phyloP scores from a whole-genome alignment of 805 yeast genomes.

The Candida argentea region DNA sequence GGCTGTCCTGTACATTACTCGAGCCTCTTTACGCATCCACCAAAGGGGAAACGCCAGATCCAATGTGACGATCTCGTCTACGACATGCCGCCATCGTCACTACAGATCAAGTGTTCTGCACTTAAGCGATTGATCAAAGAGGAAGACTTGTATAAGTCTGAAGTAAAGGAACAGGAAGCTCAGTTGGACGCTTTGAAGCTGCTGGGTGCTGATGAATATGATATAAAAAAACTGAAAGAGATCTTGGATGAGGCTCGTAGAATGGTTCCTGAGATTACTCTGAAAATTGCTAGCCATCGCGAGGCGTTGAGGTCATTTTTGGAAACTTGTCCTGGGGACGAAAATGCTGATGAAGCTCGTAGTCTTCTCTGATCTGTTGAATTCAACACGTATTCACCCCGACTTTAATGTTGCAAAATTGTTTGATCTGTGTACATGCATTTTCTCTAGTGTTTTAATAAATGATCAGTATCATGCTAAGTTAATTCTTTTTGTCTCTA shows the following conservation, averaged over 20 bases:
- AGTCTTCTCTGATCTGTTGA: conserved; percentile 5
- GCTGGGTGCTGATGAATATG: conserved; percentile 50
- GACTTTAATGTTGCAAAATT: too few relatives aligned
- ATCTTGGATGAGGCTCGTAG: conserved; percentile 28
- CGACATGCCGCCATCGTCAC: conserved; percentile 56
- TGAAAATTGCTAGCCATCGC: conserved; percentile 15
- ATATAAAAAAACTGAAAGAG: conserved; percentile 40
- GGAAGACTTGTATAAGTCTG: conserved; percentile 48
- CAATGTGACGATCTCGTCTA: background rate
- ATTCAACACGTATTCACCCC: too few relatives aligned
- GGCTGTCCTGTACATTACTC: too few relatives aligned
- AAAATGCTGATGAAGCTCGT: conserved; percentile 20
- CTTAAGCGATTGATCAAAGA: conserved; percentile 62
- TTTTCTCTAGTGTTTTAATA: too few relatives aligned
- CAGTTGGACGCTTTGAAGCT: conserved; percentile 38
- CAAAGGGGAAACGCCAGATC: conserved; percentile 1
- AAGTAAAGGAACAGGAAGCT: conserved; percentile 42
- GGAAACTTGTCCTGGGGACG: conserved; percentile 23
- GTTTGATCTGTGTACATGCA: too few relatives aligned
- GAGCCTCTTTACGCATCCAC: too few relatives aligned
- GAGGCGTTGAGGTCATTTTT: conserved; percentile 33
- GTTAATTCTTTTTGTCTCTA: conserved; percentile 23
- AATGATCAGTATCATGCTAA: too few relatives aligned
- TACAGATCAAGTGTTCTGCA: conserved; percentile 65
- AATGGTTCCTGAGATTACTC: conserved; percentile 21